phyloP scores from a whole-genome alignment of 176 grass and related monocot species.

The Poa annua region DNA sequence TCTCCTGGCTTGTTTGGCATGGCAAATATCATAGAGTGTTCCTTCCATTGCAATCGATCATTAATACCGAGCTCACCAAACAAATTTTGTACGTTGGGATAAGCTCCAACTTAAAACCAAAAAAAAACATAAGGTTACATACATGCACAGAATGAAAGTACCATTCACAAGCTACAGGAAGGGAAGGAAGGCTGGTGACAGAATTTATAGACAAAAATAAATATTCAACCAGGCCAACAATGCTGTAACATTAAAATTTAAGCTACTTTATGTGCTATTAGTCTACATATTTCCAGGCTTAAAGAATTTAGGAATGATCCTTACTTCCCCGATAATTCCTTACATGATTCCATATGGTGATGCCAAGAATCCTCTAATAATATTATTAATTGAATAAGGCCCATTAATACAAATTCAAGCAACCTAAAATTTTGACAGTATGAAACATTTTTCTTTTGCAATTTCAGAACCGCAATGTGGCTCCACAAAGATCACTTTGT shows the following conservation, averaged over 20 bases:
- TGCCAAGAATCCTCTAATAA: neutral
- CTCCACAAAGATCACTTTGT: slow-evolving; percentile 18
- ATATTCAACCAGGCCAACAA: neutral
- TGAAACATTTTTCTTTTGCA: neutral
- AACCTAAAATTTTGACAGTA: neutral
- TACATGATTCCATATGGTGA: neutral
- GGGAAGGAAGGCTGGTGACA: slow-evolving; percentile 23
- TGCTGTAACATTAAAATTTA: neutral
- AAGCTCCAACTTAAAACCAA: slow-evolving; percentile 85
- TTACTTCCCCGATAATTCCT: neutral
- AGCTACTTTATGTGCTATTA: neutral
- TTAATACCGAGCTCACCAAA: slow-evolving; percentile 95
- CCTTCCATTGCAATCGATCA: slow-evolving; percentile 99
- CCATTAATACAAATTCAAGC: neutral
- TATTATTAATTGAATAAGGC: slow-evolving; percentile 3
- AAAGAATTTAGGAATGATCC: slow-evolving; percentile 14
- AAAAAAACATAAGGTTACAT: slow-evolving; percentile 53
- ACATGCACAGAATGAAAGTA: slow-evolving; percentile 32
- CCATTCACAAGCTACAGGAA: slow-evolving; percentile 37
- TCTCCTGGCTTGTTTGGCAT: slow-evolving; percentile 96
- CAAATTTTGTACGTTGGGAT: slow-evolving; percentile 97
- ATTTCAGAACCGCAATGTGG: slow-evolving; percentile 19
- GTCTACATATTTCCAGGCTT: neutral
- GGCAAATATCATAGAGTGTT: slow-evolving; percentile 99
- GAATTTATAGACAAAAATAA: neutral